phyloP scores from a whole-genome alignment of 2,329 filamentous ascomycete genomes.

The Colletotrichum chlorophyti region DNA sequence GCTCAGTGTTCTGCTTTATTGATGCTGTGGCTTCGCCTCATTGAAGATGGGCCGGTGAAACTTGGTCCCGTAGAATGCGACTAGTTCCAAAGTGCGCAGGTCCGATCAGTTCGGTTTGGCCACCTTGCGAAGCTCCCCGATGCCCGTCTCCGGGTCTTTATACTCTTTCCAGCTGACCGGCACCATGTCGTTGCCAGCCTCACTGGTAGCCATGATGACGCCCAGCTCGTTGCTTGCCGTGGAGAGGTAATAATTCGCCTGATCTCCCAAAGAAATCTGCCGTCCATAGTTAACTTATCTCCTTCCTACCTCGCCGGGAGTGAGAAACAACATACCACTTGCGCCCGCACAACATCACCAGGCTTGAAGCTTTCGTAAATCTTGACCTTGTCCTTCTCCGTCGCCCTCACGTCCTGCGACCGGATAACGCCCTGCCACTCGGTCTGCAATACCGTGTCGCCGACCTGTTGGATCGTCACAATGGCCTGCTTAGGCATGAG shows the following conservation, averaged over 20 bases:
- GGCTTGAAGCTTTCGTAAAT: constrained; percentile 91
- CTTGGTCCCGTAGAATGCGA: not conserved
- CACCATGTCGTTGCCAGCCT: constrained; percentile 88
- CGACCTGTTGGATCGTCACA: constrained; percentile 84
- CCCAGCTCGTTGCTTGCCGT: constrained; percentile 92
- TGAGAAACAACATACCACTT: constrained; percentile 67
- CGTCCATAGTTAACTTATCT: constrained; percentile 19
- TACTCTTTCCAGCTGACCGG: constrained; percentile 97
- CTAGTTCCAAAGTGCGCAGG: not conserved
- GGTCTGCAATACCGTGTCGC: constrained; percentile 73
- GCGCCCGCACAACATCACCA: constrained; percentile 87
- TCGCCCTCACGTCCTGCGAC: constrained; percentile 89
- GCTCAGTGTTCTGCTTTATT: too few species aligned
- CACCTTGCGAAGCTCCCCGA: constrained; percentile 84
- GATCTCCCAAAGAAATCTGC: constrained; percentile 88
- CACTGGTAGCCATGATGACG: constrained; percentile 91
- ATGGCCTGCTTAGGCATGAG: constrained; percentile 86
- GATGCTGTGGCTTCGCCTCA: constrained; percentile 1
- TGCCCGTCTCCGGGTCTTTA: constrained; percentile 79
- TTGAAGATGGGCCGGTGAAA: not conserved
- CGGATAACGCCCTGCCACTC: constrained; percentile 88
- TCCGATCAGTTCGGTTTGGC: constrained; percentile 81
- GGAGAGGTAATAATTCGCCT: constrained; percentile 93
- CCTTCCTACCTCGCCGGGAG: not conserved
- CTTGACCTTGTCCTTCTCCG: constrained; percentile 93